Evolutionary conservation across 345 rosid genomes (phyloP).

Genomic region (Bruguiera parviflora): DNA sequence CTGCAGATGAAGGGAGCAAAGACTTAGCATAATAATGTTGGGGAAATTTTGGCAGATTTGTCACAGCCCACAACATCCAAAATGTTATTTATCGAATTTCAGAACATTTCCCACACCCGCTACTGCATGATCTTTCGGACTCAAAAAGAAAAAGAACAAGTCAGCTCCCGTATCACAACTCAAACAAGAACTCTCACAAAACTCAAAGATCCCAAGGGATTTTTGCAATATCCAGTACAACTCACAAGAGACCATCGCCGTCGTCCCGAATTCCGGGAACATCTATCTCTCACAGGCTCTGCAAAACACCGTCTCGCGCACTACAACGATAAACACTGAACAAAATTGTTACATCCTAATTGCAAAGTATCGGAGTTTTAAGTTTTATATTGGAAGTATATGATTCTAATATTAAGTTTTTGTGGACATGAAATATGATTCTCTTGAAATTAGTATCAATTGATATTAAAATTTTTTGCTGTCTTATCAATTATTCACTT

Average conservation of each 20-base stretch:
- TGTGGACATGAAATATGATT: no score
- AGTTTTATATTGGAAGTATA: no score
- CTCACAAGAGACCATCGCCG: conserved; percentile 16
- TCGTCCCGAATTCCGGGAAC: conserved; percentile 9
- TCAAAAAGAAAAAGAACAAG: not conserved
- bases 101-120: conserved; percentile 23
- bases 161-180: no score
- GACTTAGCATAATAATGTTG: not conserved
- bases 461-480: no score
- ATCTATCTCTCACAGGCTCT: conserved; percentile 3
- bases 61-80: not conserved
- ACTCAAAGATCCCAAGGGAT: not conserved
- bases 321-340: no score
- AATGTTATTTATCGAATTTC: conserved; percentile 4
- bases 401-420: no score
- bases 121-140: conserved; percentile 27
- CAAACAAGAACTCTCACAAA: not conserved
- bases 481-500: no score
- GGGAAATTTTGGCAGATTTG: no score
- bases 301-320: conserved; percentile 6
- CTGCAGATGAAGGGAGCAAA: conserved; percentile 13
- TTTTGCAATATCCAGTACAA: no score
- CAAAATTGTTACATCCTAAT: no score
- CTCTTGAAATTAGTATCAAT: no score
- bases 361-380: no score